Percentiles rank a stretch among this genome's conserved stretches.
These are phyloP conservation scores for Phoma sp. DNA, from an alignment of 2,329 filamentous ascomycete species.

Conservation along the genomic window DNA sequence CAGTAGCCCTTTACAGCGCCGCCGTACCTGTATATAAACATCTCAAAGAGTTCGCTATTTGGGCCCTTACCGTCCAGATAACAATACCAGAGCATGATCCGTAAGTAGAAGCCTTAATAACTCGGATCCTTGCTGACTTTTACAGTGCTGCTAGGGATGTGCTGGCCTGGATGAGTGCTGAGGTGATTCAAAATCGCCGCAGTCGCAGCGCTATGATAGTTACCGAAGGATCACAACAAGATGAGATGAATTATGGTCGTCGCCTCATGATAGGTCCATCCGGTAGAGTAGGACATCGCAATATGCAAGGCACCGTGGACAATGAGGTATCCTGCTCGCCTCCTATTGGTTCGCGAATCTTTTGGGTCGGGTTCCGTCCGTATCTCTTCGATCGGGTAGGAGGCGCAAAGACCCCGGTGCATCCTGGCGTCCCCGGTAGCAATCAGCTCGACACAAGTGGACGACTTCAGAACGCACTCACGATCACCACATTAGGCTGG, in stretches of 20 bases:
- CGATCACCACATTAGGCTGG: constrained; percentile 38
- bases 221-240: constrained; percentile 22
- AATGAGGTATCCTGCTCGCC: constrained; percentile 12
- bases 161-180: constrained; percentile 34
- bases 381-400: constrained; percentile 35
- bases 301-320: neutral
- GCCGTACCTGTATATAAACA: constrained; percentile 24
- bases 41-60: constrained; percentile 26
- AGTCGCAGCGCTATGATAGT: constrained; percentile 34
- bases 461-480: constrained; percentile 25
- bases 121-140: neutral
- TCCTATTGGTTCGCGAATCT: constrained; percentile 25
- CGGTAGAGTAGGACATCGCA: neutral
- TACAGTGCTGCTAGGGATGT: constrained; percentile 31
- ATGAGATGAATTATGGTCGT: neutral
- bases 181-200: constrained; percentile 32
- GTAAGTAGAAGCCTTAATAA: neutral
- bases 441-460: constrained; percentile 19
- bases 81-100: constrained; percentile 35
- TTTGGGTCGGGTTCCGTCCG: constrained; percentile 41
- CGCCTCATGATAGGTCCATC: neutral
- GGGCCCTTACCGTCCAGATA: constrained; percentile 31
- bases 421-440: neutral
- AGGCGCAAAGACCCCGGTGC: neutral
- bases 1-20: constrained; percentile 36